Evolutionary conservation across 2,329 filamentous ascomycete genomes (phyloP), one percentile per base, ranked within the genome.

Genomic region (Arthroderma sp.): DNA sequence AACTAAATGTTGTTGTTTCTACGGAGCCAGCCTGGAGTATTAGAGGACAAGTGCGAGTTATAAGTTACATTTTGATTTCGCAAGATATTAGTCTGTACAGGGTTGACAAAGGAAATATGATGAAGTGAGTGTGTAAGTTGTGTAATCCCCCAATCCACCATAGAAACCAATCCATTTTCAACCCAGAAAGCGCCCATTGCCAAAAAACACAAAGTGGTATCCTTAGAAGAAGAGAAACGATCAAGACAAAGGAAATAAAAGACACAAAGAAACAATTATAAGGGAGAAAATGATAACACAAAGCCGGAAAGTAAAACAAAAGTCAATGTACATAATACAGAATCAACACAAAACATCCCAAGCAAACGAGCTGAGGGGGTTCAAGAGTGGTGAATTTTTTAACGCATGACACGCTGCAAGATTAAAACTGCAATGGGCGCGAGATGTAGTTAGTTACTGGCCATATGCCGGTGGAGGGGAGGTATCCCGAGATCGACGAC

Each of bases 401-500:
- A 22, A 22, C 15, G 15, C 15, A 11, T 8, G 32, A 52, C 50
- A 65, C 46, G 51, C 10, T 31, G 10, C 10, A 31, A 10, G 29
- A 9, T 10, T 11, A 9, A 34, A 9, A 34, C 11, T 34, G 32
- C 32, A 34, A 34, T 11, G 11, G 36, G 30, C 7, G 27, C 7
- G 10, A 36, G 29, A 28, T 29, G 15, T 22, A 29, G 6, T 30
- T 31, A 5, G 41, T 58, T 53, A 69, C 46, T 65, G 63, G 30
- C 66, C 65, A 53, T 70, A 70, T 29, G 67, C 66, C 29, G 67
- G 66, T 10, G 66, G 66, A 42, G 66, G 66, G 28, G 54, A 51
- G 42, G 62, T 58, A 40, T 68, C 64, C 37, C 59, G 59, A 32
- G 56, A 54, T 34, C 58, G 53, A 15, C 57, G 61, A 30, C 60